Evolutionary conservation across 192 early-diverging fungal species (phyloP).

Genomic region (Hyaloraphidium curvatum): DNA sequence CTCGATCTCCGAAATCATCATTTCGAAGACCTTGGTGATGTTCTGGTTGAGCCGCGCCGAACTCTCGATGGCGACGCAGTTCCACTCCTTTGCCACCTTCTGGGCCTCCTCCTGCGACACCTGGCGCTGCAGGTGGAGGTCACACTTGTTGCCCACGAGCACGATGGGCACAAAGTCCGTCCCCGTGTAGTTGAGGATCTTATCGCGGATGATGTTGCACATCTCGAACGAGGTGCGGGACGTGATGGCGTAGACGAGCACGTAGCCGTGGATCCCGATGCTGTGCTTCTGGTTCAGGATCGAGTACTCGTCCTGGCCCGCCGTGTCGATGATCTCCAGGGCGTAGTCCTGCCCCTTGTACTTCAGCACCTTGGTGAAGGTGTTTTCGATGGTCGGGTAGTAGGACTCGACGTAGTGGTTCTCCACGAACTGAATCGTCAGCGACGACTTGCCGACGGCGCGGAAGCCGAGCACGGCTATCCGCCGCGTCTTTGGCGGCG

Average conservation of each 20-base stretch:
- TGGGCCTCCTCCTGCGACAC: slow-evolving; percentile 42
- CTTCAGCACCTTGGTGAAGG: slow-evolving; percentile 68
- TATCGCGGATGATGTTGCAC: slow-evolving; percentile 71
- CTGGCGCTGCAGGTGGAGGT: slow-evolving; percentile 13
- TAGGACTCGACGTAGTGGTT: slow-evolving; percentile 80
- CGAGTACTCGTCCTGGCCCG: slow-evolving; percentile 94
- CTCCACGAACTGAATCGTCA: slow-evolving; percentile 83
- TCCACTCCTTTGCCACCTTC: slow-evolving; percentile 59
- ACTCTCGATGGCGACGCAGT: slow-evolving; percentile 70
- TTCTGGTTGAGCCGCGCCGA: slow-evolving; percentile 85
- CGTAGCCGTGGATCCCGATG: slow-evolving; percentile 81
- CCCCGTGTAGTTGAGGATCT: slow-evolving; percentile 81
- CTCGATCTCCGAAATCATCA: slow-evolving; percentile 69
- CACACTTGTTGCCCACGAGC: slow-evolving; percentile 20
- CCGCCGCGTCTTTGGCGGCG: slow-evolving; percentile 48
- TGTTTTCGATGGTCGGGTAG: slow-evolving; percentile 90
- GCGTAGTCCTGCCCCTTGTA: slow-evolving; percentile 67
- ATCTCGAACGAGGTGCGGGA: slow-evolving; percentile 76
- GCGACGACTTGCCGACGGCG: slow-evolving; percentile 74
- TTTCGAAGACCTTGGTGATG: slow-evolving; percentile 63
- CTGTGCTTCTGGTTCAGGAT: slow-evolving; percentile 79
- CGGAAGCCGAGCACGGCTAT: slow-evolving; percentile 62
- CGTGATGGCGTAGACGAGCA: slow-evolving; percentile 82
- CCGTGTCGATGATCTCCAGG: slow-evolving; percentile 84
- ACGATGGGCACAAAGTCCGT: slow-evolving; percentile 51